Evolutionary conservation across 805 yeast genomes (phyloP).

Genomic region (Ogataea neopini): DNA sequence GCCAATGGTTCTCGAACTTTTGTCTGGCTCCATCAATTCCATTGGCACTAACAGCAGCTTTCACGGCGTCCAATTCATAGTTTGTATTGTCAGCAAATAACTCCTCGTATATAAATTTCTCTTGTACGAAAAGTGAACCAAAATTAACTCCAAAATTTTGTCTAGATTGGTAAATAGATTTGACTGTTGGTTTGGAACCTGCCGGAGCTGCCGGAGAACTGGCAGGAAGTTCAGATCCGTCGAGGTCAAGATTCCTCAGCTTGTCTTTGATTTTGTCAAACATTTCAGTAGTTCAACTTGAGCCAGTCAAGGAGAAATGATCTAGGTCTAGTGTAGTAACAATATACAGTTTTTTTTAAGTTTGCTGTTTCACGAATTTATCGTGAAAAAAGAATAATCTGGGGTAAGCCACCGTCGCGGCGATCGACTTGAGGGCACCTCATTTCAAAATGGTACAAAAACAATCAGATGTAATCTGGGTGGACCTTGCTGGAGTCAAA

Average conservation of each 20-base stretch:
- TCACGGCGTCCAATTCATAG: slow-evolving; percentile 75
- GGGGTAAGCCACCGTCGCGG: slow-evolving; percentile 8
- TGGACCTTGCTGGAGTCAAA: too few relatives aligned
- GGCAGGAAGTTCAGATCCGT: slow-evolving; percentile 1
- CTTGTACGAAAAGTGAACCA: slow-evolving; percentile 79
- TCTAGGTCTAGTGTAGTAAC: too few relatives aligned
- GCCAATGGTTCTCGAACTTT: slow-evolving; percentile 67
- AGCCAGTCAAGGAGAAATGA: too few relatives aligned
- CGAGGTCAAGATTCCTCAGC: slow-evolving; percentile 1
- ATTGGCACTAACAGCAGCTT: slow-evolving; percentile 43
- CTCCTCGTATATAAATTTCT: slow-evolving; percentile 72
- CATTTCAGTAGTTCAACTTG: neutral
- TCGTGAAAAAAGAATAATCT: neutral
- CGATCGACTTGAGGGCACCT: slow-evolving; percentile 4
- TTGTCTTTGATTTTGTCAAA: slow-evolving; percentile 6
- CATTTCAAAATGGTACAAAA: neutral
- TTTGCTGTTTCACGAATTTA: slow-evolving; percentile 3
- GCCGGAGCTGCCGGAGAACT: slow-evolving; percentile 36
- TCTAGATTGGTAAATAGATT: slow-evolving; percentile 58
- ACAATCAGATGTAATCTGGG: too few relatives aligned
- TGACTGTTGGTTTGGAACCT: slow-evolving; percentile 38
- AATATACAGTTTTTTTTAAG: neutral
- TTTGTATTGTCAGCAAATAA: slow-evolving; percentile 59
- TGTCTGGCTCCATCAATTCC: slow-evolving; percentile 57
- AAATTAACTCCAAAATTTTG: slow-evolving; percentile 81